Conservation (phyloP, 2,329 filamentous ascomycete species). For the Coniosporium tulheliwenetii region DNA sequence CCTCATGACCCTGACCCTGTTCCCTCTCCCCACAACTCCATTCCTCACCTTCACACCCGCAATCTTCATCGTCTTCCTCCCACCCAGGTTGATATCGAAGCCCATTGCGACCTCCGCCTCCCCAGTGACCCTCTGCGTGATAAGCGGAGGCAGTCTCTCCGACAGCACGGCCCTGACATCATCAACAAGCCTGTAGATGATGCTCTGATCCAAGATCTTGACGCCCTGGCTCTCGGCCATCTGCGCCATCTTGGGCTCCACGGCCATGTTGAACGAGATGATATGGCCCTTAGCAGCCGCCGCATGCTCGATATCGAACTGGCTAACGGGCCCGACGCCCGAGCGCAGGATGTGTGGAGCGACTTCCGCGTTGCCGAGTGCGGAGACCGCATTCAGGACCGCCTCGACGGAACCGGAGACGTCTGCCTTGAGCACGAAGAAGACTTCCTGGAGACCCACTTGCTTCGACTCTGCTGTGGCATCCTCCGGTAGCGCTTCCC, state of each 20-base stretch:
- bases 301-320: constrained; percentile 83
- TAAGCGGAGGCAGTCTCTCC: constrained; percentile 48
- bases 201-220: constrained; percentile 65
- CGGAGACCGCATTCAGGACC: constrained; percentile 58
- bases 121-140: constrained; percentile 59
- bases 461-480: constrained; percentile 11
- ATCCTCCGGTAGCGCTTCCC: constrained; percentile 6
- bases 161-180: constrained; percentile 54
- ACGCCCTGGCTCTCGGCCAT: constrained; percentile 60
- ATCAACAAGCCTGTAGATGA: constrained; percentile 70
- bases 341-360: constrained; percentile 61
- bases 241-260: constrained; percentile 51
- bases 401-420: constrained; percentile 91
- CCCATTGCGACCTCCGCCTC: constrained; percentile 75
- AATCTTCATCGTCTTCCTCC: constrained; percentile 54
- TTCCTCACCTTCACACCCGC: constrained; percentile 82
- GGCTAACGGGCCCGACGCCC: constrained; percentile 60
- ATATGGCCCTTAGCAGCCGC: constrained; percentile 60
- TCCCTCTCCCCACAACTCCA: constrained; percentile 49
- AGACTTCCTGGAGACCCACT: constrained; percentile 41
- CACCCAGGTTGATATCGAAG: constrained; percentile 71
- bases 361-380: constrained; percentile 75
- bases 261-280: constrained; percentile 69
- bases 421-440: constrained; percentile 83
- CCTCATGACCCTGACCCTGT: constrained; percentile 57